These are phyloP conservation scores for Saccharata proteae DNA, from an alignment of 2,329 filamentous ascomycete species.

Conservation along the genomic window DNA sequence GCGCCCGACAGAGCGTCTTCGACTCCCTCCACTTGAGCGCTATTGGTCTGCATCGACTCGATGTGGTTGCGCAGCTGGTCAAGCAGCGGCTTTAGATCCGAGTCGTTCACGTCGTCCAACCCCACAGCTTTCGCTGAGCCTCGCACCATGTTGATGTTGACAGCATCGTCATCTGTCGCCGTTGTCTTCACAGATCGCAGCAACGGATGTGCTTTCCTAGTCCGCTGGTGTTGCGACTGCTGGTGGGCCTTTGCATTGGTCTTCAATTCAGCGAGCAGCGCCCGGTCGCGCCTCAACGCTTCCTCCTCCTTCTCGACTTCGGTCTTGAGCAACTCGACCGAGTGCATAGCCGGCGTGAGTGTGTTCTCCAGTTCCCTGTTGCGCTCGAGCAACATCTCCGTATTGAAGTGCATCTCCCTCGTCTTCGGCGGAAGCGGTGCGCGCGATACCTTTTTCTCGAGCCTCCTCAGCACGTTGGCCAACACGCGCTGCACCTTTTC, in stretches of 20 bases:
- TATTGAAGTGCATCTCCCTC: conserved; percentile 45
- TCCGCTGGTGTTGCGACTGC: conserved; percentile 37
- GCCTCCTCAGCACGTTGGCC: conserved; percentile 41
- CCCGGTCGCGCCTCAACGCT: conserved; percentile 45
- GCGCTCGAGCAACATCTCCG: conserved; percentile 52
- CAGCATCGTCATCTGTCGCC: conserved; percentile 15
- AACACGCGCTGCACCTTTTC: too few relatives aligned
- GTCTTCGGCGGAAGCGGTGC: conserved; percentile 54
- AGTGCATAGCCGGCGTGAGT: conserved; percentile 51
- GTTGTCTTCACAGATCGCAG: neutral
- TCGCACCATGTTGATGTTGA: conserved; percentile 12
- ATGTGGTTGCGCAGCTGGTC: conserved; percentile 26
- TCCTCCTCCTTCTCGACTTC: conserved; percentile 47
- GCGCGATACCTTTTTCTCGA: conserved; percentile 46
- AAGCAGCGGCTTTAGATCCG: conserved; percentile 21
- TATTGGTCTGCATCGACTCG: conserved; percentile 26
- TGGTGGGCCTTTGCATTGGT: conserved; percentile 45
- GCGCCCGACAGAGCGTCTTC: conserved; percentile 18
- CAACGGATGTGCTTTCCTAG: conserved; percentile 6
- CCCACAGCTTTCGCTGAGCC: neutral
- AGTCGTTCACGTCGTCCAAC: conserved; percentile 14
- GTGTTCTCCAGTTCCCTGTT: conserved; percentile 43
- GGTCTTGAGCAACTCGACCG: conserved; percentile 46
- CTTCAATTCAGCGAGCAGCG: conserved; percentile 39
- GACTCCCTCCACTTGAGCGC: conserved; percentile 23